Evolutionary conservation across 768 basidiomycete genomes (phyloP), one percentile per base, ranked within the genome.

Genomic region (Termitomyces sp.): DNA sequence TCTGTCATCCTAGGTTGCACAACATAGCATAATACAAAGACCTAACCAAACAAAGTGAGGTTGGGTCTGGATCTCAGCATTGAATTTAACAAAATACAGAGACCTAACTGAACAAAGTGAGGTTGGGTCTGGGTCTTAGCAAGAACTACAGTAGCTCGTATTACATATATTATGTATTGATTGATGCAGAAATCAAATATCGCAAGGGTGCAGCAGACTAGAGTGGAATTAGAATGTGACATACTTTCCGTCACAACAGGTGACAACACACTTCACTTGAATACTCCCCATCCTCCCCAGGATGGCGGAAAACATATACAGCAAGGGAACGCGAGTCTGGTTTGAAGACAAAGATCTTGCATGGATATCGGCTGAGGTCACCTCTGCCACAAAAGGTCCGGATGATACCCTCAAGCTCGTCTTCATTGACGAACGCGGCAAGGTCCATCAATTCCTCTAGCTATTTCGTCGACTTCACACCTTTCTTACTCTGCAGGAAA

Each of bases 291-390:
- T 61, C 37, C 59, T 65, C 58, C 56, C 46, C 46, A 68, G 65
- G 74, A 93, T 93, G 91, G 89, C 91, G 73, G 91, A 93, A 80
- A 92, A 92, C 80, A 90, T 92, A 71, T 93, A 92, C 79, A 90
- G 87, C 83, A 92, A 89, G 75, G 91, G 91, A 63, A 92, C 91
- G 64, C 83, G 91, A 68, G 91, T 92, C 71, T 93, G 91, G 94
- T 94, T 96, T 70, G 86, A 93, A 65, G 94, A 96, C 80, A 94
- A 92, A 76, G 94, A 96, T 64, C 86, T 89, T 66, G 94, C 93
- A 63, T 97, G 95, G 95, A 83, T 96, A 67, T 92, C 92, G 47
- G 95, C 89, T 61, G 91, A 94, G 74, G 92, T 96, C 64, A 79
- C 81, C 56, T 78, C 80, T 43, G 85, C 85, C 63, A 78, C 81